Conservation (phyloP, 192 early-diverging fungal genomes). For the Thoreauomyces humboldtii region DNA sequence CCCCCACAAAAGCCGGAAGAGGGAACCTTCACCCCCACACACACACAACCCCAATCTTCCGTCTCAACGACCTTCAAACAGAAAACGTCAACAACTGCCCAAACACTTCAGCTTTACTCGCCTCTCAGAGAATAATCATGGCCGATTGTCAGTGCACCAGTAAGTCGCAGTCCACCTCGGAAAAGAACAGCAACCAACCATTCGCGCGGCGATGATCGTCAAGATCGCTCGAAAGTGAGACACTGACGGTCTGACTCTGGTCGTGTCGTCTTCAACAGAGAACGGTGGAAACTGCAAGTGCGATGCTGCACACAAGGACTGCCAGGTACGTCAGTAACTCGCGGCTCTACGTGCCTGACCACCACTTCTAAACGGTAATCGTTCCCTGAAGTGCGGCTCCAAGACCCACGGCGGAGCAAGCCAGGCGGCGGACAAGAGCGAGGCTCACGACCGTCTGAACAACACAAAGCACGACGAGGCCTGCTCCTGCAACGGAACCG, state of each 20-base stretch:
- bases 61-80: no score
- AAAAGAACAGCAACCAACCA: neutral
- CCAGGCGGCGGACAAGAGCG: neutral
- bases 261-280: neutral
- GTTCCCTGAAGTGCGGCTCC: neutral
- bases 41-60: no score
- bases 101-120: no score
- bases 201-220: no score
- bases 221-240: no score
- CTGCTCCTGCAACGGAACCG: slow-evolving; percentile 19
- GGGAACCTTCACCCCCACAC: no score
- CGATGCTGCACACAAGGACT: neutral
- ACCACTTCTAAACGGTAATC: no score
- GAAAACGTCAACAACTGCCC: no score
- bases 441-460: neutral
- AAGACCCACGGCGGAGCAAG: slow-evolving; percentile 1
- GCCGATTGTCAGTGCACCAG: slow-evolving; percentile 3
- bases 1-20: no score
- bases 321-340: neutral
- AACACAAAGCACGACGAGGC: neutral
- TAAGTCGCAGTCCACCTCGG: neutral
- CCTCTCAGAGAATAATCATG: no score
- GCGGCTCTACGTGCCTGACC: no score
- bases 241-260: neutral
- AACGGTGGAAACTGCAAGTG: neutral